Percentiles rank a stretch among this genome's conserved stretches.
phyloP scores from a whole-genome alignment of 257 asterid genomes.

The Catharanthus roseus region DNA sequence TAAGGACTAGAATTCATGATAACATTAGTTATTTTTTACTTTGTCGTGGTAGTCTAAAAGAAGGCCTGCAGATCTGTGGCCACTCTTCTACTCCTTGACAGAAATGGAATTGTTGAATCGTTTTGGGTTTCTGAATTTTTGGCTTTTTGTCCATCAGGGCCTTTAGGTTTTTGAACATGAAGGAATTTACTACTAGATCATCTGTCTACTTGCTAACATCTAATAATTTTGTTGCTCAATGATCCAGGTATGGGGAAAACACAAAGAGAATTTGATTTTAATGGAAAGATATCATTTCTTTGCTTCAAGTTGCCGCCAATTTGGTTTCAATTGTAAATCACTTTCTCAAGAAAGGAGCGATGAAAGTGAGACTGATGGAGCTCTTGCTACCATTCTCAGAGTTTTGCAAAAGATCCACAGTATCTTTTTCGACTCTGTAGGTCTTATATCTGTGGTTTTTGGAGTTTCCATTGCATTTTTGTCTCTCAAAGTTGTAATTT shows the following conservation, averaged over 20 bases:
- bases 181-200: background rate
- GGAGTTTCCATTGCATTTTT: background rate
- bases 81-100: background rate
- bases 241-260: conserved; percentile 75
- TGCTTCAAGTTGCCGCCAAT: conserved; percentile 80
- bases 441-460: background rate
- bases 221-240: conserved; percentile 5
- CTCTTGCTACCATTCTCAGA: conserved; percentile 63
- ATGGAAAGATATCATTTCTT: conserved; percentile 90
- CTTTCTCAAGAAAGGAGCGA: conserved; percentile 59
- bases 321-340: conserved; percentile 58
- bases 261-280: conserved; percentile 72
- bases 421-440: conserved; percentile 55
- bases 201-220: background rate
- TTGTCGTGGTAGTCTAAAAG: background rate
- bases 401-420: conserved; percentile 56
- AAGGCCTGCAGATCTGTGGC: background rate
- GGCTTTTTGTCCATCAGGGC: background rate
- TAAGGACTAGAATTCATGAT: background rate
- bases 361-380: conserved; percentile 86
- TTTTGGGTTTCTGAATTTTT: too few species aligned
- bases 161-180: background rate
- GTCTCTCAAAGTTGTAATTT: conserved; percentile 10
- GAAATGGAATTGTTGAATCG: background rate
- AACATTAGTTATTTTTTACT: background rate